These are phyloP conservation scores for Stachybotrys echinatus DNA, from an alignment of 2,329 filamentous ascomycete genomes.

Conservation along the genomic window DNA sequence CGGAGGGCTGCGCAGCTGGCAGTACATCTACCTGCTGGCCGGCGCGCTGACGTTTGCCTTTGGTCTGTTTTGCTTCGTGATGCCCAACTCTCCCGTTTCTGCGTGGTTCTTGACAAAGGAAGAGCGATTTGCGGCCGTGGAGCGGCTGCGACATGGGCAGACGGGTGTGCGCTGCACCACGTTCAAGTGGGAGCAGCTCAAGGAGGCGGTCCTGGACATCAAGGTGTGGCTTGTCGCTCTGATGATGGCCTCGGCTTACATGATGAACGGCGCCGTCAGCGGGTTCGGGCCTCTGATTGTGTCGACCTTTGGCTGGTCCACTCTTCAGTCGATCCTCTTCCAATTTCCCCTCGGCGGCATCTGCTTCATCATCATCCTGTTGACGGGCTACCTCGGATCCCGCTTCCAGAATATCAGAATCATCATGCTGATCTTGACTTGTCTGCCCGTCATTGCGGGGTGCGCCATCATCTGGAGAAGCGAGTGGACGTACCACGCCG, in stretches of 20 bases:
- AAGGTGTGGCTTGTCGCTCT: slow-evolving; percentile 60
- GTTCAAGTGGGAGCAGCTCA: slow-evolving; percentile 55
- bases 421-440: slow-evolving; percentile 58
- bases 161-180: slow-evolving; percentile 57
- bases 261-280: slow-evolving; percentile 65
- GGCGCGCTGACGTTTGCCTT: slow-evolving; percentile 60
- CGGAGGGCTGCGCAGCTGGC: slow-evolving; percentile 55
- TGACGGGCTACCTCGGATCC: slow-evolving; percentile 60
- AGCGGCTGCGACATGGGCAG: slow-evolving; percentile 56
- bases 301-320: slow-evolving; percentile 62
- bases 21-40: slow-evolving; percentile 66
- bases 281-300: slow-evolving; percentile 70
- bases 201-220: slow-evolving; percentile 51
- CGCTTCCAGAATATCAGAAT: slow-evolving; percentile 59
- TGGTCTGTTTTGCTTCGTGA: slow-evolving; percentile 57
- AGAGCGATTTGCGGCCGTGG: slow-evolving; percentile 60
- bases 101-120: slow-evolving; percentile 64
- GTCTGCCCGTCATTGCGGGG: slow-evolving; percentile 68
- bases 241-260: slow-evolving; percentile 68
- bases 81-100: slow-evolving; percentile 60
- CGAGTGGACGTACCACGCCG: slow-evolving; percentile 57
- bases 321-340: slow-evolving; percentile 62
- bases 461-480: slow-evolving; percentile 71
- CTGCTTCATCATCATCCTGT: slow-evolving; percentile 61
- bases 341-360: slow-evolving; percentile 70